Percentiles rank a stretch among this genome's conserved stretches.
Evolutionary conservation across 2,329 filamentous ascomycete species (phyloP).

Genomic region (Amylocarpus encephaloides): DNA sequence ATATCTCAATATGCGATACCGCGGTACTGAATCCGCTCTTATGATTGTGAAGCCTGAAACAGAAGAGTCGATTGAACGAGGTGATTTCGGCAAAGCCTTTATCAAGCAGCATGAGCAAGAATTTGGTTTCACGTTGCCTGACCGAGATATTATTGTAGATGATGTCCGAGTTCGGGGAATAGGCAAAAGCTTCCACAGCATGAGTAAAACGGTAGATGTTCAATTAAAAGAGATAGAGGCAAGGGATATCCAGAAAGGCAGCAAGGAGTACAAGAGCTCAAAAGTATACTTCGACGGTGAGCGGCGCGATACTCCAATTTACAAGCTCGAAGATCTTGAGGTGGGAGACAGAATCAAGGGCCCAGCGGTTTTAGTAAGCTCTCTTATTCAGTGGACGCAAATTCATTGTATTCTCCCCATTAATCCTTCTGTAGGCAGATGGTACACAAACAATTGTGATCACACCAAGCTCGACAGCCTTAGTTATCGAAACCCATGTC

Average conservation of each 20-base stretch:
- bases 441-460: constrained; percentile 90
- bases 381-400: too few species aligned
- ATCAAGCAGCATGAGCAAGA: constrained; percentile 84
- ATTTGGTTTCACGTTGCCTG: constrained; percentile 82
- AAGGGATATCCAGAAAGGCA: constrained; percentile 35
- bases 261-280: constrained; percentile 59
- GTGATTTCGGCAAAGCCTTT: constrained; percentile 78
- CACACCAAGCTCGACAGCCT: constrained; percentile 67
- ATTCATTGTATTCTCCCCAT: too few species aligned
- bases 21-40: constrained; percentile 82
- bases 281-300: constrained; percentile 82
- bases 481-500: constrained; percentile 80
- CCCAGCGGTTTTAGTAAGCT: constrained; percentile 64
- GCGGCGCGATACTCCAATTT: constrained; percentile 70
- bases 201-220: constrained; percentile 76
- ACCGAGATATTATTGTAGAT: constrained; percentile 83
- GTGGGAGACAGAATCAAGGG: constrained; percentile 69
- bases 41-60: constrained; percentile 75
- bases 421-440: constrained; percentile 46
- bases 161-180: constrained; percentile 85
- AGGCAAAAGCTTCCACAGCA: constrained; percentile 75
- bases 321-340: constrained; percentile 68
- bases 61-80: constrained; percentile 47
- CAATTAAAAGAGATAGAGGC: constrained; percentile 67
- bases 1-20: constrained; percentile 90